A percentile compares a stretch with the other conserved stretches of the same genome.
Conservation (phyloP, 495 filamentous ascomycete species). For the Cladorrhinum samala region DNA sequence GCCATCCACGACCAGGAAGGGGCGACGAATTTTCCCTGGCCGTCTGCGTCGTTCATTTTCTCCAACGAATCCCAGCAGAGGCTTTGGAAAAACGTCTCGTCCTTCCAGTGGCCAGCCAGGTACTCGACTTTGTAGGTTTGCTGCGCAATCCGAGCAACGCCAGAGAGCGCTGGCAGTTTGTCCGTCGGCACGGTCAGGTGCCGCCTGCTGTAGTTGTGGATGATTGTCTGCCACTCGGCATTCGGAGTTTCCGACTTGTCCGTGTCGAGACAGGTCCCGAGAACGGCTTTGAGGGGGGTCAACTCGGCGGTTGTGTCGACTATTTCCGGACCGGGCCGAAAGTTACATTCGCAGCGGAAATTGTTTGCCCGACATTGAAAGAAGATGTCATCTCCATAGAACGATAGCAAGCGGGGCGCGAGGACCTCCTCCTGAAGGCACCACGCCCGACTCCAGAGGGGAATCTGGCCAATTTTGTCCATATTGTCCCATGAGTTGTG, state of each 20-base stretch:
- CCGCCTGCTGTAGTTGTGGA: neutral
- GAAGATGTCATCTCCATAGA: neutral
- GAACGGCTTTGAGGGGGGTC: neutral
- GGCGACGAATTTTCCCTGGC: neutral
- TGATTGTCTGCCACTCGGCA: neutral
- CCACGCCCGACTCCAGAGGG: neutral
- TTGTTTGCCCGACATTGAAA: neutral
- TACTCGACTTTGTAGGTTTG: neutral
- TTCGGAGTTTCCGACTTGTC: no score
- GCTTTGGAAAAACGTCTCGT: neutral
- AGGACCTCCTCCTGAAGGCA: neutral
- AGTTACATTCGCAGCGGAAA: neutral
- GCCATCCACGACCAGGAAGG: neutral
- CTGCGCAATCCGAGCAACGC: neutral
- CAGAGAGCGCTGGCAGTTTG: neutral
- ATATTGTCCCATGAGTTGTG: neutral
- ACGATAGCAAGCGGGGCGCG: neutral
- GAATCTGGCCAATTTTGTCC: neutral
- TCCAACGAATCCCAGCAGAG: neutral
- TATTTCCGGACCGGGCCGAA: neutral
- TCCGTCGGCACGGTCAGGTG: neutral
- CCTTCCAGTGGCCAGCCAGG: neutral
- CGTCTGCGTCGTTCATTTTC: no score
- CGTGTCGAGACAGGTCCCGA: neutral
- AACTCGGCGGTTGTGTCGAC: neutral